Base-by-base conservation (phyloP, 306 rosid species). In the Mucuna pruriens region DNA sequence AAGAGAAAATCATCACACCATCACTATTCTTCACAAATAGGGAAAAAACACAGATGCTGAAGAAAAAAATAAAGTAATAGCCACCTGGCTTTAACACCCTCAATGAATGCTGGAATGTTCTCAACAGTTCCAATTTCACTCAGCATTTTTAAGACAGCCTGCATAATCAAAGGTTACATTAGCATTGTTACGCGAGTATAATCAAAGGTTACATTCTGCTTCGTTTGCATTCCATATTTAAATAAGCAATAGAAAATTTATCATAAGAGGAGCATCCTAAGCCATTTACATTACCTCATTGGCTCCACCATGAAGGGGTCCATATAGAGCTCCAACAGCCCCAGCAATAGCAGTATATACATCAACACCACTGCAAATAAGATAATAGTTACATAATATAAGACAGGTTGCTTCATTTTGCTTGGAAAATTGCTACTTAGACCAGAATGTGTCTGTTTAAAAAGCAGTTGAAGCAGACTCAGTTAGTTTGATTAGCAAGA, bases 281-380 rank as follows among this genome's bases (percentile, higher is more conserved):
- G 38, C 44, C 39, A 54, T 71, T 55, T 68, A 13, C 23, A 33
- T 58, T 82, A 94, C 98, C 97, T 90, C 98, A 88, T 94, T 94
- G 45, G 97, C 98, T 76, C 95, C 97, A 44, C 97, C 98, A 71
- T 92, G 97, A 79, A 94, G 97, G 45, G 98, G 97, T 71, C 97
- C 98, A 88, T 94, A 92, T 33, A 94, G 82, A 67, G 97, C 98
- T 78, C 98, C 98, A 25, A 92, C 93, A 67, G 86, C 98, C 45
- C 98, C 97, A 77, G 94, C 82, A 85, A 94, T 87, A 80, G 98
- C 97, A 84, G 98, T 91, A 77, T 85, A 94, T 70, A 94, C 95
- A 89, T 92, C 97, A 77, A 94, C 95, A 64, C 98, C 98, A 71
- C 97, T 94, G 82, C 68, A 84, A 78, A 72, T 76, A 75, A 60